A percentile compares a stretch with the other conserved stretches of the same genome.
Evolutionary conservation across 495 filamentous ascomycete species (phyloP).

Genomic region (Annulohypoxylon bovei): DNA sequence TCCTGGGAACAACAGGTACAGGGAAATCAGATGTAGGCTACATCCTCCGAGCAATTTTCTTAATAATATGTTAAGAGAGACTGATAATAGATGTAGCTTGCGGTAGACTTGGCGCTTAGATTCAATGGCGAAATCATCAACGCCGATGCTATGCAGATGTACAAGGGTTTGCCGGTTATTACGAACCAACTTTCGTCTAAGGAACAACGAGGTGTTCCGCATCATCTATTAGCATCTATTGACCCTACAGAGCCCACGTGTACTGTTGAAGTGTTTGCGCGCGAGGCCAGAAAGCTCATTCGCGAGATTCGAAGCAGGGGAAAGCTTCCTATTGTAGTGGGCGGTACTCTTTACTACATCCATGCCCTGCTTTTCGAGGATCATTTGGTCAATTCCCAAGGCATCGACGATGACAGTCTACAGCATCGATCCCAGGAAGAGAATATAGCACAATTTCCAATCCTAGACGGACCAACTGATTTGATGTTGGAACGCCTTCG

Average conservation of each 20-base stretch:
- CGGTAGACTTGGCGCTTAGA: constrained; percentile 82
- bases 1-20: constrained; percentile 93
- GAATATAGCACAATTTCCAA: constrained; percentile 66
- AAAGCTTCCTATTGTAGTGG: constrained; percentile 88
- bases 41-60: not conserved
- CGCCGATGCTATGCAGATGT: constrained; percentile 99
- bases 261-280: constrained; percentile 78
- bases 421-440: constrained; percentile 45
- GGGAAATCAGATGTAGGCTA: constrained; percentile 94
- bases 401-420: constrained; percentile 35
- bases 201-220: constrained; percentile 83
- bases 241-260: constrained; percentile 79
- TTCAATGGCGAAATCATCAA: constrained; percentile 98
- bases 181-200: constrained; percentile 87
- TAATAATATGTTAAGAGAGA: not conserved
- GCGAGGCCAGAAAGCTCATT: constrained; percentile 73
- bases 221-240: constrained; percentile 87
- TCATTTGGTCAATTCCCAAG: constrained; percentile 57
- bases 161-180: constrained; percentile 89
- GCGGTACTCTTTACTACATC: constrained; percentile 94
- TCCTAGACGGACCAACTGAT: constrained; percentile 75
- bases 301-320: constrained; percentile 78
- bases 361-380: constrained; percentile 86
- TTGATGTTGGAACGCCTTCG: constrained; percentile 74
- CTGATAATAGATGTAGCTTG: constrained; percentile 68